Evolutionary conservation across 345 rosid species (phyloP).

Genomic region (Acer yangbiense): DNA sequence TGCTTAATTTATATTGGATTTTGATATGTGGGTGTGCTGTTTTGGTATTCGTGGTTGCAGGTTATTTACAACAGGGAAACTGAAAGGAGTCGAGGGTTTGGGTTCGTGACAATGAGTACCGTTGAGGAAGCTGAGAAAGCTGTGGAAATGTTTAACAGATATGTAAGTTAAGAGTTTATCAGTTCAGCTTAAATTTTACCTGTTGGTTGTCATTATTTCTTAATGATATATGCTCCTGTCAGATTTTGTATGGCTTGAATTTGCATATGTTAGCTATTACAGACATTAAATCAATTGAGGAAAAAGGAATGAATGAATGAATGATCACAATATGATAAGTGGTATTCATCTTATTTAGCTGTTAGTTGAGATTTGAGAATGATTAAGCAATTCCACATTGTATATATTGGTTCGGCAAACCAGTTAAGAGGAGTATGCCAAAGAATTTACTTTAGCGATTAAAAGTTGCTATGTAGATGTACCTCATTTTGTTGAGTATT

Average conservation of each 20-base stretch:
- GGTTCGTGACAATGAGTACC: slow-evolving; percentile 87
- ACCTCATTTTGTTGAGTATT: neutral
- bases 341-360: neutral
- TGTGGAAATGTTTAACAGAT: slow-evolving; percentile 62
- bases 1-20: neutral
- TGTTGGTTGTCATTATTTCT: neutral
- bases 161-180: slow-evolving; percentile 50
- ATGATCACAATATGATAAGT: neutral
- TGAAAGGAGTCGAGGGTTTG: slow-evolving; percentile 90
- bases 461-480: neutral
- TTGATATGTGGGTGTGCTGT: neutral
- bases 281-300: neutral
- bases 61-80: slow-evolving; percentile 83
- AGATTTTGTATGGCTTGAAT: neutral
- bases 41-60: slow-evolving; percentile 39
- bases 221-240: neutral
- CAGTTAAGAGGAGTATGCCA: neutral
- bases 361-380: no score
- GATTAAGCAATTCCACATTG: neutral
- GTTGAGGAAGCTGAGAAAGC: slow-evolving; percentile 91
- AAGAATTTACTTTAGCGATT: neutral
- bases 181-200: neutral
- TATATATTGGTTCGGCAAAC: neutral
- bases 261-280: neutral
- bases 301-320: no score